Evolutionary conservation across 2,329 filamentous ascomycete genomes (phyloP).

Genomic region (Thelonectria rubi): DNA sequence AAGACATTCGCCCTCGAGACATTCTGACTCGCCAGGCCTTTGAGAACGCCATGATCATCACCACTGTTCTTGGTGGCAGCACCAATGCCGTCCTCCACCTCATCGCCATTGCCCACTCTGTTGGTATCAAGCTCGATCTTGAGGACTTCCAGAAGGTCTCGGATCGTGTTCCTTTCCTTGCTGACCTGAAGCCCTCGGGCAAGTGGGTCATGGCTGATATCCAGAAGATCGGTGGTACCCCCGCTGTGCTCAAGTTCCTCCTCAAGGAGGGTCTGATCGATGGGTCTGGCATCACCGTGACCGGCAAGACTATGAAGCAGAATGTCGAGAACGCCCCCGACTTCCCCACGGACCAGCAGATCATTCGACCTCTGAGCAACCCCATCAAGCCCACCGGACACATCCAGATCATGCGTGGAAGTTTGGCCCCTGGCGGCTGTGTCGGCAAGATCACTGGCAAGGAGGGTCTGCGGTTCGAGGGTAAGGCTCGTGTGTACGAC

Average conservation of each 20-base stretch:
- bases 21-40: constrained; percentile 84
- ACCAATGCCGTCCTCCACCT: constrained; percentile 88
- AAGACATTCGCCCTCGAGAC: constrained; percentile 80
- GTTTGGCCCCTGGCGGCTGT: constrained; percentile 84
- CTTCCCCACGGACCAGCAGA: constrained; percentile 78
- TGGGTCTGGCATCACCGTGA: constrained; percentile 83
- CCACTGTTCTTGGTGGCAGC: constrained; percentile 84
- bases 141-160: constrained; percentile 88
- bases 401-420: constrained; percentile 86
- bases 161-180: constrained; percentile 80
- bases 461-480: constrained; percentile 84
- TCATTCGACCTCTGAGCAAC: constrained; percentile 82
- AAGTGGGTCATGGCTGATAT: constrained; percentile 87
- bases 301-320: constrained; percentile 87
- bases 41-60: constrained; percentile 84
- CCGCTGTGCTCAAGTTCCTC: constrained; percentile 86
- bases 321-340: constrained; percentile 81
- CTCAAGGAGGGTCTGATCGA: constrained; percentile 84
- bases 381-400: constrained; percentile 90
- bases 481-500: constrained; percentile 84
- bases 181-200: constrained; percentile 85
- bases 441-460: constrained; percentile 96
- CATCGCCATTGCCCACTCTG: constrained; percentile 83
- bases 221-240: constrained; percentile 87
- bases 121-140: constrained; percentile 82